Percentiles rank a stretch among this genome's conserved stretches.
phyloP scores from a whole-genome alignment of 768 basidiomycete species.

The Mycena galopus region DNA sequence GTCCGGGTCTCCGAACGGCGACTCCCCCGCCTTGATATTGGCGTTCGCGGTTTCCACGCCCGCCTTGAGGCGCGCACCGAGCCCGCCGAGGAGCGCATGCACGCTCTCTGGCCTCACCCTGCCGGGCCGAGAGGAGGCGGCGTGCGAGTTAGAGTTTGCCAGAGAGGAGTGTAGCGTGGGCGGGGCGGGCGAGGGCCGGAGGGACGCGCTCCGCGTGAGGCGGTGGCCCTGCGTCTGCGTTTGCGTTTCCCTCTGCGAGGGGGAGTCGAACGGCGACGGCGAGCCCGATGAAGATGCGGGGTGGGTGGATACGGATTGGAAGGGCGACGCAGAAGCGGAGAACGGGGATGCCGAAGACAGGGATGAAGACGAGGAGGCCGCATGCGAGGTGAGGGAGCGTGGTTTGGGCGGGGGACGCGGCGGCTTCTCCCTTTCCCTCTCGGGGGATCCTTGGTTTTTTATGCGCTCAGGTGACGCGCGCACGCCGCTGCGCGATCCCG shows the following conservation, averaged over 20 bases:
- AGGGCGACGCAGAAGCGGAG: no score
- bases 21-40: no score
- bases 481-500: background rate
- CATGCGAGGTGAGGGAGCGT: slow-evolving; percentile 28
- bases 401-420: slow-evolving; percentile 35
- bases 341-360: background rate
- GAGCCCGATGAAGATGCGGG: background rate
- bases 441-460: slow-evolving; percentile 18
- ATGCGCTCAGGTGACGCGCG: background rate
- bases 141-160: background rate
- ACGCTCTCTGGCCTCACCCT: slow-evolving; percentile 34
- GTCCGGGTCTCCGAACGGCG: slow-evolving; percentile 38
- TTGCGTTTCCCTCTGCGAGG: background rate
- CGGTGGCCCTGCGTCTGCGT: slow-evolving; percentile 13
- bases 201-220: slow-evolving; percentile 29
- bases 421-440: slow-evolving; percentile 22
- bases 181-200: slow-evolving; percentile 31
- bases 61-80: slow-evolving; percentile 17
- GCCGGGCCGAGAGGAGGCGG: background rate
- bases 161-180: no score
- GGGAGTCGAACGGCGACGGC: slow-evolving; percentile 28
- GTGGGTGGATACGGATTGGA: no score
- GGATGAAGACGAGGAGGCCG: background rate
- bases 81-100: slow-evolving; percentile 31
- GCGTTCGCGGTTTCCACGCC: no score